Conservation (phyloP, 192 early-diverging fungal species). For the Glomus cerebriforme region DNA sequence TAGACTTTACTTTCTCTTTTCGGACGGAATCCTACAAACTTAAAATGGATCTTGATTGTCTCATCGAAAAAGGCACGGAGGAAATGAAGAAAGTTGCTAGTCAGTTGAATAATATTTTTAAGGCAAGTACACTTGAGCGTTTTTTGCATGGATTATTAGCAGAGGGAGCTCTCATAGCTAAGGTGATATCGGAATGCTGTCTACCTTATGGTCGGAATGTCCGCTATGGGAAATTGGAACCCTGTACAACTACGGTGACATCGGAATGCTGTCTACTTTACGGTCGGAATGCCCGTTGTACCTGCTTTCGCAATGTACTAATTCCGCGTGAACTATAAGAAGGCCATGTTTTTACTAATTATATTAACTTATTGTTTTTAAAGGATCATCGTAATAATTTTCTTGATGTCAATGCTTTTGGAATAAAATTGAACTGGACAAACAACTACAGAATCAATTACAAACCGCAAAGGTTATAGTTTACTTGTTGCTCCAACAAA, state of each 20-base stretch:
- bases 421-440: slow-evolving; percentile 35
- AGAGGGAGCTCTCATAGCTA: slow-evolving; percentile 30
- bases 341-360: slow-evolving; percentile 22
- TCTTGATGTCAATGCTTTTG: slow-evolving; percentile 17
- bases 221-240: slow-evolving; percentile 27
- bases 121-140: too few relatives aligned
- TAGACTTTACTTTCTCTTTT: too few relatives aligned
- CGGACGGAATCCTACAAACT: too few relatives aligned
- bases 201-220: slow-evolving; percentile 32
- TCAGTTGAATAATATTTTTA: too few relatives aligned
- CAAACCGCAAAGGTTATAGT: slow-evolving; percentile 20
- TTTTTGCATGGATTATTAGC: slow-evolving; percentile 14
- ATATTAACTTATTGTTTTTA: slow-evolving; percentile 18
- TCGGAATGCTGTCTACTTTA: slow-evolving; percentile 28
- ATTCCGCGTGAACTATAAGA: not conserved
- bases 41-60: too few relatives aligned
- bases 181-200: slow-evolving; percentile 25
- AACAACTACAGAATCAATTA: not conserved
- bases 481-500: not conserved
- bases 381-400: slow-evolving; percentile 14
- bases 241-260: slow-evolving; percentile 30
- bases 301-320: slow-evolving; percentile 29
- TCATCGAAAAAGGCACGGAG: too few relatives aligned
- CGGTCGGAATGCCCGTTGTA: slow-evolving; percentile 29
- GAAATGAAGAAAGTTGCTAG: too few relatives aligned